Evolutionary conservation across 116 monocot genomes (phyloP), one percentile per base, ranked within the genome.

Genomic region (Cymodocea nodosa): DNA sequence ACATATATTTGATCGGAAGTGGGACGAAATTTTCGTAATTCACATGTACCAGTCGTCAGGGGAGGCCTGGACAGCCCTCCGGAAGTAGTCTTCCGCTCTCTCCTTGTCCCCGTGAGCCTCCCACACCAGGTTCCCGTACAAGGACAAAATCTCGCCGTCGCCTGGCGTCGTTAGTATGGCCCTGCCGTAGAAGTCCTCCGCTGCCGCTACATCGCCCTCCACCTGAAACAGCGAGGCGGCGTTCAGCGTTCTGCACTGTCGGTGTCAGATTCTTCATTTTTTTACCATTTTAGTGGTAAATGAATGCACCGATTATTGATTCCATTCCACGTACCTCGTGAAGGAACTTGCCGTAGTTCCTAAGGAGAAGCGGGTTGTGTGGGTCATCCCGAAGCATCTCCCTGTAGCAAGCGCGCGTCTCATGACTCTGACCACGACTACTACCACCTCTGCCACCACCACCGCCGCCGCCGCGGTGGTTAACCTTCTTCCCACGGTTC

Each of bases 21-120:
- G n/a, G n/a, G n/a, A n/a, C n/a, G n/a, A n/a, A n/a, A n/a, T n/a
- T n/a, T n/a, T n/a, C n/a, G n/a, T n/a, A n/a, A n/a, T n/a, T n/a
- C n/a, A n/a, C n/a, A n/a, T n/a, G n/a, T n/a, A 92, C 92, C 92
- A 80, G 77, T 93, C 81, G 39, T 83, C 79, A 22, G 93, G 93
- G 1, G 87, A 70, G 40, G 87, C 82, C 63, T 79, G 68, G 48
- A 82, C 81, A 14, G 92, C 87, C n/a, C 82, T 79, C 73, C 83
- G 60, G 66, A 80, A 75, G 78, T 87, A 92, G 10, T 25, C 16
- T 12, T 61, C 81, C 23, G 93, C 93, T 19, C 83, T 68, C 14
- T 66, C 63, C 36, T 62, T 68, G 55, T 93, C 88, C 52, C 68
- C 67, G 52, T 83, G 69, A 0, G 67, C 63, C 68, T 88, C 88